Evolutionary conservation across 2,329 filamentous ascomycete genomes (phyloP), one percentile per base, ranked within the genome.

Genomic region (Sphaerulina populicola): DNA sequence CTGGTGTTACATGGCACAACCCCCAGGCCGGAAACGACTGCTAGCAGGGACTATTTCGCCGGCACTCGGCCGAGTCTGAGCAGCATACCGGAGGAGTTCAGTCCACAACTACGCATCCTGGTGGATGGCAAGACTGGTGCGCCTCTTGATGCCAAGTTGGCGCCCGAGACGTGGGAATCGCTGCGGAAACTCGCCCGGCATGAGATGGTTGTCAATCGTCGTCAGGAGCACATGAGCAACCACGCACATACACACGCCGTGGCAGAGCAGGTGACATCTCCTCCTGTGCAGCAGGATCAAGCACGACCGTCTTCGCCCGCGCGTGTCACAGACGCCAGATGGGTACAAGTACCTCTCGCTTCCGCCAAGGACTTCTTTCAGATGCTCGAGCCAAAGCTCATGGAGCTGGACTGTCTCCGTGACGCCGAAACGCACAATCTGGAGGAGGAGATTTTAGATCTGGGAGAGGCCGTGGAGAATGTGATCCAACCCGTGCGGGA

Each of bases 351-450:
- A 6, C 85, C 87, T 14, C 72, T 94, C 2, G 80, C 80, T 1
- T 87, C 87, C 21, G 88, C 93, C 62, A 76, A 77, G 15, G 80
- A 89, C 63, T 94, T 94, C 68, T 94, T 94, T 67, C 77, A 80
- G 27, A 79, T 85, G 37, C 76, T 94, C 6, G 81, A 86, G 61
- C 78, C 74, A 39, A 86, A 91, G 63, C 77, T 94, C 12, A 77
- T 76, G 18, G 78, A 79, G 40, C 72, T 94, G 2, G 85, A 87
- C 57, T 72, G 72, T 0, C 72, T 94, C 3, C 85, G 90, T 56
- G 72, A 74, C 35, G 70, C 77, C 39, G 85, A 94, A 64, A 77
- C 85, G 60, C 71, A 74, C 52, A 74, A 75, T 38, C 77, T 94
- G 63, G 78, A 77, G 41, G 64, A 67, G 4, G 77, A 87, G 53